These are phyloP conservation scores for Podospora pseudopauciseta DNA, from an alignment of 495 filamentous ascomycete genomes.

Conservation along the genomic window DNA sequence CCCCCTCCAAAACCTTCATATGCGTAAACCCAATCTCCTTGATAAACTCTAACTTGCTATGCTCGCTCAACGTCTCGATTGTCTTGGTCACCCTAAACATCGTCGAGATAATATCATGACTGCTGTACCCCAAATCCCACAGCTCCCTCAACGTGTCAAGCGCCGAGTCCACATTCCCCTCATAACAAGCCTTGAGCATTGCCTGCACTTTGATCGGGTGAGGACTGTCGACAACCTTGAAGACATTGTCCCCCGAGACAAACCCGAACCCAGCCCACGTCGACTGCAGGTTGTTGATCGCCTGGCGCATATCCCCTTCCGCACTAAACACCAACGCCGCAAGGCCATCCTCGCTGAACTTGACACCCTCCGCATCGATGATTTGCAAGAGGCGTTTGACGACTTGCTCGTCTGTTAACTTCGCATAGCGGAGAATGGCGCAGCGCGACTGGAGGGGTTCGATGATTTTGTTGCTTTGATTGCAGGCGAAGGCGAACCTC, in stretches of 20 bases:
- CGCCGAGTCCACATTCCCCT: slow-evolving; percentile 82
- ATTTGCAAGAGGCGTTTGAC: slow-evolving; percentile 88
- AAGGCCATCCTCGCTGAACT: slow-evolving; percentile 89
- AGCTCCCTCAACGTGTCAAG: slow-evolving; percentile 85
- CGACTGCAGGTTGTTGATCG: slow-evolving; percentile 97
- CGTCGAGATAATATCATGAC: slow-evolving; percentile 95
- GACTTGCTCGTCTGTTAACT: slow-evolving; percentile 88
- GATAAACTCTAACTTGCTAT: slow-evolving; percentile 92
- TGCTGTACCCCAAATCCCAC: slow-evolving; percentile 91
- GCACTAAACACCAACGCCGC: slow-evolving; percentile 95
- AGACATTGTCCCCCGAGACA: slow-evolving; percentile 95
- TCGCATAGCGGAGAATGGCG: slow-evolving; percentile 90
- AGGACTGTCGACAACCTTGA: slow-evolving; percentile 93
- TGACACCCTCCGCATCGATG: slow-evolving; percentile 78
- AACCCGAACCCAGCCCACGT: slow-evolving; percentile 95
- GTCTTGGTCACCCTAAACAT: slow-evolving; percentile 99
- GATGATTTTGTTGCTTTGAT: slow-evolving; percentile 99
- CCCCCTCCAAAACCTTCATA: slow-evolving; percentile 96
- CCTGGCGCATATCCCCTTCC: slow-evolving; percentile 98
- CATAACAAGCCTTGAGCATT: slow-evolving; percentile 95
- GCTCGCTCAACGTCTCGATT: slow-evolving; percentile 81
- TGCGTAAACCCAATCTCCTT: slow-evolving; percentile 98
- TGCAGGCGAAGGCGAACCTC: slow-evolving; percentile 96
- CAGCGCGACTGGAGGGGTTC: slow-evolving; percentile 95
- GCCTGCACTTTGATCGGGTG: slow-evolving; percentile 98